A percentile compares a stretch with the other conserved stretches of the same genome.
Evolutionary conservation across 768 basidiomycete species (phyloP).

Genomic region (Leccinellum luteum): DNA sequence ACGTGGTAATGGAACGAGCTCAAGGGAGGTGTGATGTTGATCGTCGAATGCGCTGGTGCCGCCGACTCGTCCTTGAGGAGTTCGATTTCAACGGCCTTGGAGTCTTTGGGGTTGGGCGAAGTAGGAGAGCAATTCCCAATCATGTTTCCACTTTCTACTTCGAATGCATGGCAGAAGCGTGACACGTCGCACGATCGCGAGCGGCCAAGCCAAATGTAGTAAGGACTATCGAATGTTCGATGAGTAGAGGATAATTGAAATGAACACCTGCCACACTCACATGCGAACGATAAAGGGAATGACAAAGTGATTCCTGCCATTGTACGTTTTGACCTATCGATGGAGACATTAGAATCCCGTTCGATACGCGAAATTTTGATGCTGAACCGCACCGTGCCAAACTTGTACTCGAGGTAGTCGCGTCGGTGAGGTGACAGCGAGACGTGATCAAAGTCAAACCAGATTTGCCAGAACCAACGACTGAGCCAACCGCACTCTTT

Average conservation of each 20-base stretch:
- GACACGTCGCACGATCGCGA: conserved; percentile 61
- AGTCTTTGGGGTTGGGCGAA: conserved; percentile 32
- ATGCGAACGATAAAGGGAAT: conserved; percentile 67
- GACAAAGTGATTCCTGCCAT: conserved; percentile 69
- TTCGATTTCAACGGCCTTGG: conserved; percentile 40
- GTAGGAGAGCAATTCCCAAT: conserved; percentile 49
- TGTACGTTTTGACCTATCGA: conserved; percentile 57
- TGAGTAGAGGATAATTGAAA: background rate
- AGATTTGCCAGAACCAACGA: conserved; percentile 80
- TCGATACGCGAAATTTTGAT: background rate
- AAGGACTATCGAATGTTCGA: conserved; percentile 40
- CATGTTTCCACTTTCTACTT: conserved; percentile 60
- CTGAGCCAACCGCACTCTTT: conserved; percentile 62
- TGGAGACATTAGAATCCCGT: background rate
- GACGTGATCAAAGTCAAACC: conserved; percentile 59
- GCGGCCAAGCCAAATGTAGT: conserved; percentile 76
- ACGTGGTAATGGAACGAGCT: conserved; percentile 64
- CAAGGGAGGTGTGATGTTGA: conserved; percentile 53
- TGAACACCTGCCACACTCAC: conserved; percentile 28
- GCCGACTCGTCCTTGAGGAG: conserved; percentile 22
- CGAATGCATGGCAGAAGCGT: conserved; percentile 55
- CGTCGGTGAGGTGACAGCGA: conserved; percentile 55
- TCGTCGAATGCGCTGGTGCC: conserved; percentile 31
- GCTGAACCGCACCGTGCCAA: conserved; percentile 55
- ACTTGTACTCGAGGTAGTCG: conserved; percentile 75